These are phyloP conservation scores for Bromus sterilis DNA, from an alignment of 176 grass and related monocot genomes.

Conservation along the genomic window DNA sequence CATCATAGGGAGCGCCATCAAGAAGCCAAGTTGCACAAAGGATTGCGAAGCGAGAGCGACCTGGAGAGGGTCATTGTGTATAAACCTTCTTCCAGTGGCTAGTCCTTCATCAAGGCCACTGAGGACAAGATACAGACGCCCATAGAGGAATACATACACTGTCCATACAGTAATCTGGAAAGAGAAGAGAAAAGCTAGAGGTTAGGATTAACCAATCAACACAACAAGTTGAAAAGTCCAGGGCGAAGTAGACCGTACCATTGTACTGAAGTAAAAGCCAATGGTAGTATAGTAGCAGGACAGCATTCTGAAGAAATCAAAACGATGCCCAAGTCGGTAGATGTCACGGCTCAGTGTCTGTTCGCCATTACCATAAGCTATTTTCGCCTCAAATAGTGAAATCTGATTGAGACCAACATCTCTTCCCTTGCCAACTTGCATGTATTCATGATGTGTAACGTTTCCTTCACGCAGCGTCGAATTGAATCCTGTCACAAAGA, in stretches of 20 bases:
- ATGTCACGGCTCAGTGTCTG: conserved; percentile 82
- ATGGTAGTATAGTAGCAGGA: conserved; percentile 95
- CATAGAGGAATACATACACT: conserved; percentile 92
- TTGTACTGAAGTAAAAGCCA: conserved; percentile 89
- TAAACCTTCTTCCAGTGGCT: conserved; percentile 47
- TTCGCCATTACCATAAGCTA: conserved; percentile 91
- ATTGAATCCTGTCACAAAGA: conserved; percentile 61
- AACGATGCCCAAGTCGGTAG: conserved; percentile 82
- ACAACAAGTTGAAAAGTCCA: background rate
- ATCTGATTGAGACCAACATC: conserved; percentile 98
- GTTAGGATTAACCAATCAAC: conserved; percentile 6
- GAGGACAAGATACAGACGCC: conserved; percentile 80
- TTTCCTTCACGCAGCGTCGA: conserved; percentile 93
- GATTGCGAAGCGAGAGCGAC: conserved; percentile 88
- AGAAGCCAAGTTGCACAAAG: conserved; percentile 87
- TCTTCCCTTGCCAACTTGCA: conserved; percentile 99
- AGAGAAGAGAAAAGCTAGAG: conserved; percentile 6
- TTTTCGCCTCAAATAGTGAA: conserved; percentile 88
- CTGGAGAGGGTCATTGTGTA: conserved; percentile 77
- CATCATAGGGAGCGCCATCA: conserved; percentile 96
- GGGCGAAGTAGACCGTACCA: conserved; percentile 42
- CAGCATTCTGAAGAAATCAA: conserved; percentile 99
- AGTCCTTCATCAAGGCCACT: conserved; percentile 76
- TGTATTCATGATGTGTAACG: conserved; percentile 95
- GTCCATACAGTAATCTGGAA: conserved; percentile 79